Evolutionary conservation across 306 rosid species (phyloP).

Genomic region (Ormosia semicastrata): DNA sequence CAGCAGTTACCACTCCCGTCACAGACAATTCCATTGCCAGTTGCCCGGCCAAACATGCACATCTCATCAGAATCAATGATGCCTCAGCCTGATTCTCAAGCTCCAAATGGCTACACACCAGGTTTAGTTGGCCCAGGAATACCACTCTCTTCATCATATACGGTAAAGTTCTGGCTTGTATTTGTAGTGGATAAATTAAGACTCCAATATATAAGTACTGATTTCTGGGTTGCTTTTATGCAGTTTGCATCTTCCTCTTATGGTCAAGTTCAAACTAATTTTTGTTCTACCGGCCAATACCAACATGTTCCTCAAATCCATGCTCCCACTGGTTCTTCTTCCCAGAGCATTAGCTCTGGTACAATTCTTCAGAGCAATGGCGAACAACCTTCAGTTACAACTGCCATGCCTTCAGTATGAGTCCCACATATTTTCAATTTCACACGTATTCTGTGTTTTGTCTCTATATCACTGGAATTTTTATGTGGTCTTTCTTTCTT

Average conservation of each 20-base stretch:
- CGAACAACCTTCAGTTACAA: slow-evolving; percentile 50
- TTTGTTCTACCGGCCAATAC: slow-evolving; percentile 47
- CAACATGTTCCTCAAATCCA: slow-evolving; percentile 64
- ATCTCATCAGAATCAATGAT: slow-evolving; percentile 52
- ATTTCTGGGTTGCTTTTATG: slow-evolving; percentile 30
- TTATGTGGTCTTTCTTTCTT: slow-evolving; percentile 12
- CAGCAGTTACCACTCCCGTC: slow-evolving; percentile 59
- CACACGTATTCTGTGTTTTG: not conserved
- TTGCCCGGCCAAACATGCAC: slow-evolving; percentile 61
- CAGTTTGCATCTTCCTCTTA: slow-evolving; percentile 66
- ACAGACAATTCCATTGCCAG: slow-evolving; percentile 62
- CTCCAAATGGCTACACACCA: slow-evolving; percentile 61
- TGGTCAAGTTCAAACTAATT: slow-evolving; percentile 67
- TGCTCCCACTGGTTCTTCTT: slow-evolving; percentile 46
- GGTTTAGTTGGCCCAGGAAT: slow-evolving; percentile 64
- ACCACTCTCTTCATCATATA: slow-evolving; percentile 64
- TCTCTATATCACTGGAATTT: not conserved
- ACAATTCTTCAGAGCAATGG: slow-evolving; percentile 45
- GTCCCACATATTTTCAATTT: slow-evolving; percentile 20
- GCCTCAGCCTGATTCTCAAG: slow-evolving; percentile 56
- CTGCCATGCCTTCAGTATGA: slow-evolving; percentile 54
- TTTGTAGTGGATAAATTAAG: not conserved
- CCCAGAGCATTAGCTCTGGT: slow-evolving; percentile 44
- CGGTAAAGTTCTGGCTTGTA: slow-evolving; percentile 49
- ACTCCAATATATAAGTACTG: slow-evolving; percentile 21